Conservation (phyloP, 2,329 filamentous ascomycete genomes). For the Aspergillus brasiliensis region DNA sequence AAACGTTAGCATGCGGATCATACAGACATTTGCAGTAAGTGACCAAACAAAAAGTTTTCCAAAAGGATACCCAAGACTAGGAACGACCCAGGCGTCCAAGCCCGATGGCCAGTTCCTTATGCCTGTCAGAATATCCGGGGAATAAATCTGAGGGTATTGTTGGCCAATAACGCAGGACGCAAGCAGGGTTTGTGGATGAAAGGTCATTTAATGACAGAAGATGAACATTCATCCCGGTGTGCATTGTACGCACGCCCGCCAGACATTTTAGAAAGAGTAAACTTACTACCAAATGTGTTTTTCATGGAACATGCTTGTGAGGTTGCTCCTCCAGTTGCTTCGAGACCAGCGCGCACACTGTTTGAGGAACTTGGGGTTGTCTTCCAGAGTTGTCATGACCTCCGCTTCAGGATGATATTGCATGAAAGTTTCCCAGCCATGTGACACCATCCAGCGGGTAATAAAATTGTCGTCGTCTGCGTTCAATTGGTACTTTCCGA, state of each 20-base stretch:
- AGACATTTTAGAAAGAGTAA: conserved; percentile 9
- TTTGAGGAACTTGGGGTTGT: conserved; percentile 83
- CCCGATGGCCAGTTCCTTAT: neutral
- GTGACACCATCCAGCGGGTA: conserved; percentile 89
- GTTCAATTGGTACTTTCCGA: conserved; percentile 80
- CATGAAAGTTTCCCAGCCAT: conserved; percentile 92
- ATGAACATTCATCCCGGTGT: neutral
- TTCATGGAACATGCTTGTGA: conserved; percentile 84
- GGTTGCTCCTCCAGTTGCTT: conserved; percentile 97
- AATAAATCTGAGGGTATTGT: neutral
- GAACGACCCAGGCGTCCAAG: too few relatives aligned
- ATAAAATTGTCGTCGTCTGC: conserved; percentile 99
- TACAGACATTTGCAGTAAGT: neutral
- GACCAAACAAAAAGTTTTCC: too few relatives aligned
- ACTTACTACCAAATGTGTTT: conserved; percentile 85
- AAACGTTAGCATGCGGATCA: conserved; percentile 29
- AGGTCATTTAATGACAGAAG: neutral
- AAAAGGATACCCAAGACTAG: neutral
- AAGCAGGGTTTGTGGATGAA: neutral
- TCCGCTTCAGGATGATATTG: conserved; percentile 91
- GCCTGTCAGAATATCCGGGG: neutral
- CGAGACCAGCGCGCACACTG: conserved; percentile 94
- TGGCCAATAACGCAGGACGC: neutral
- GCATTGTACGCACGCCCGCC: neutral
- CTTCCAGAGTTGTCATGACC: conserved; percentile 89